These are phyloP conservation scores for Neurospora sp. DNA, from an alignment of 495 filamentous ascomycete genomes.

Conservation along the genomic window DNA sequence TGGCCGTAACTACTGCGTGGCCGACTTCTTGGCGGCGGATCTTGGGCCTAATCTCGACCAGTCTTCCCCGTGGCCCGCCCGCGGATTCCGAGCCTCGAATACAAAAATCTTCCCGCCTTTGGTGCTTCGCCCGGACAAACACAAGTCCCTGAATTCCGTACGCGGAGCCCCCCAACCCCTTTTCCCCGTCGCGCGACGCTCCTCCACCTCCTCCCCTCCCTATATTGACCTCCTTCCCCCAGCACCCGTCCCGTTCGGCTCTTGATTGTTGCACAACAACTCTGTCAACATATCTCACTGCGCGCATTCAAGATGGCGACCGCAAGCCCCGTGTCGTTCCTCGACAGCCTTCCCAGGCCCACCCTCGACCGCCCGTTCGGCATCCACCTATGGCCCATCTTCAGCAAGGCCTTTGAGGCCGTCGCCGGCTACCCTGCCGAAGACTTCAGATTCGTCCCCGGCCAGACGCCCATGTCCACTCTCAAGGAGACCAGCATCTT, in stretches of 20 bases:
- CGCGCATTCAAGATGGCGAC: slow-evolving; percentile 27
- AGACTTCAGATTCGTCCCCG: slow-evolving; percentile 59
- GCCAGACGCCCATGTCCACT: slow-evolving; percentile 61
- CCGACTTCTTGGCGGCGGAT: slow-evolving; percentile 12
- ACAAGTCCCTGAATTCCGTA: slow-evolving; percentile 1
- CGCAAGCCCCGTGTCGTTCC: slow-evolving; percentile 40
- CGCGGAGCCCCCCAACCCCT: neutral
- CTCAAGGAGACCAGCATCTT: slow-evolving; percentile 53
- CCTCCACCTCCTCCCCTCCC: neutral
- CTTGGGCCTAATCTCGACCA: slow-evolving; percentile 8
- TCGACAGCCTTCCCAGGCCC: slow-evolving; percentile 59
- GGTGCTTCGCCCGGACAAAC: neutral
- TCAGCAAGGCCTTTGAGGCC: slow-evolving; percentile 68
- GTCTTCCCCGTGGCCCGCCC: neutral
- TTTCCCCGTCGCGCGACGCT: neutral
- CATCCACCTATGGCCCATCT: slow-evolving; percentile 86
- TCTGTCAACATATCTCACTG: neutral
- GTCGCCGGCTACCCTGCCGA: slow-evolving; percentile 63
- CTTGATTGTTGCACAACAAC: neutral
- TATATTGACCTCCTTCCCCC: neutral
- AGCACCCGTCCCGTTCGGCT: neutral
- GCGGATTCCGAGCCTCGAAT: neutral
- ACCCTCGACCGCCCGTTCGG: slow-evolving; percentile 89
- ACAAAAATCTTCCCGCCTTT: neutral
- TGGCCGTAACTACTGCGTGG: slow-evolving; percentile 5